A percentile compares a stretch with the other conserved stretches of the same genome.
These are phyloP conservation scores for Telopea speciosissima DNA, from an alignment of 177 flowering plant genomes.

Conservation along the genomic window DNA sequence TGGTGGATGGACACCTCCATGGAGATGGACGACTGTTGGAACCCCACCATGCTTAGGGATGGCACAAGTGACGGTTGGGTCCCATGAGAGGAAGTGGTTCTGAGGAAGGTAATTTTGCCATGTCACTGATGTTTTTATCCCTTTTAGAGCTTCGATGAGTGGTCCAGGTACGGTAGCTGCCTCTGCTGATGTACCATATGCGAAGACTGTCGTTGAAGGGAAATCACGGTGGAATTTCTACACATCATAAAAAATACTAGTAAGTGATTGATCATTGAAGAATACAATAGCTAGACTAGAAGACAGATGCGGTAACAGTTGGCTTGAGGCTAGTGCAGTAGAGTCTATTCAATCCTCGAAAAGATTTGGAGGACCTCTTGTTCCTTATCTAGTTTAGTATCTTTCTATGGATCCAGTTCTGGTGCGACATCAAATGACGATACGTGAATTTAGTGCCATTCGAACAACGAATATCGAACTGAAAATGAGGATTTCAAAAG, in stretches of 20 bases:
- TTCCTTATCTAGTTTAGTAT: too few relatives aligned
- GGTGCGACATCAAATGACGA: too few relatives aligned
- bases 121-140: slow-evolving; percentile 9
- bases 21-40: slow-evolving; percentile 22
- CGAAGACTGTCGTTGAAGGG: slow-evolving; percentile 13
- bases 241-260: neutral
- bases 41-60: slow-evolving; percentile 16
- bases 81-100: slow-evolving; percentile 23
- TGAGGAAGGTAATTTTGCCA: slow-evolving; percentile 21
- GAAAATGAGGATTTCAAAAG: too few relatives aligned
- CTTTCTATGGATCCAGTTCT: too few relatives aligned
- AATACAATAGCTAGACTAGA: too few relatives aligned
- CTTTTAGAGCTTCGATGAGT: slow-evolving; percentile 12
- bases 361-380: too few relatives aligned
- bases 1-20: slow-evolving; percentile 19
- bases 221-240: slow-evolving; percentile 18
- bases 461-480: too few relatives aligned
- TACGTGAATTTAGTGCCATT: too few relatives aligned
- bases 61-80: slow-evolving; percentile 18
- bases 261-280: too few relatives aligned
- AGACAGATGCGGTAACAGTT: too few relatives aligned
- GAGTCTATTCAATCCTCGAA: too few relatives aligned
- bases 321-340: too few relatives aligned
- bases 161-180: slow-evolving; percentile 21
- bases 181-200: slow-evolving; percentile 13